Base-by-base conservation (phyloP, 202 grass and related monocot species). In the Carex arenaria region DNA sequence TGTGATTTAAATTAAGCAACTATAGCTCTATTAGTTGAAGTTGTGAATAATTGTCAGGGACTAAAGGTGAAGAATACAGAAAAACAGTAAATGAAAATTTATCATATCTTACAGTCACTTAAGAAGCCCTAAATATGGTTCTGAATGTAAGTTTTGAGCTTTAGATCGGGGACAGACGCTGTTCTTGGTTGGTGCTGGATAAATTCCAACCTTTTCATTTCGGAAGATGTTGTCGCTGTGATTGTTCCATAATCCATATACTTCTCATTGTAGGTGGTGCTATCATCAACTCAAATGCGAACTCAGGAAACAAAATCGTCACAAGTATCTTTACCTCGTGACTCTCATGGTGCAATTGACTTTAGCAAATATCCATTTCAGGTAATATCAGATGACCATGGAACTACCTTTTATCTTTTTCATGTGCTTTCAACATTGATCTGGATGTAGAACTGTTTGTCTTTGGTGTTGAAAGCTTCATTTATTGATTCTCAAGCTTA, bases 311-410 rank as follows among this genome's bases (percentile, higher is more conserved):
- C 85, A 72, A 85, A 85, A 11, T 73, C 86, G 67, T 98, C 90
- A 10, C 92, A 94, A 94, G 77, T 98, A 89, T 87, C 82, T 80
- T 87, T 98, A 76, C 90, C 89, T 67, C 87, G 91, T 68, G 87
- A 98, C 89, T 82, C 90, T 85, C 77, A 90, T 69, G 95, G 92
- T 85, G 90, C 84, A 73, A 78, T 94, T 86, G 95, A 98, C 76
- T 98, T 94, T 89, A 93, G 82, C 77, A 94, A 91, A 91, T 98
- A 98, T 85, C 92, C 95, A 28, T 90, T 94, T 88, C 92, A 86
- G 85, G 95, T 98, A 90, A 52, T 83, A 88, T 91, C 57, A 85
- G 56, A 81, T 80, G 54, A 86, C 31, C 67, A 64, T 67, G 31
- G 56, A 73, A 18, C 34, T 84, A 59, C 10, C n/a, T 87, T 70